These are phyloP conservation scores for Kodamaea plutei DNA, from an alignment of 1,139 yeast species.

Conservation along the genomic window DNA sequence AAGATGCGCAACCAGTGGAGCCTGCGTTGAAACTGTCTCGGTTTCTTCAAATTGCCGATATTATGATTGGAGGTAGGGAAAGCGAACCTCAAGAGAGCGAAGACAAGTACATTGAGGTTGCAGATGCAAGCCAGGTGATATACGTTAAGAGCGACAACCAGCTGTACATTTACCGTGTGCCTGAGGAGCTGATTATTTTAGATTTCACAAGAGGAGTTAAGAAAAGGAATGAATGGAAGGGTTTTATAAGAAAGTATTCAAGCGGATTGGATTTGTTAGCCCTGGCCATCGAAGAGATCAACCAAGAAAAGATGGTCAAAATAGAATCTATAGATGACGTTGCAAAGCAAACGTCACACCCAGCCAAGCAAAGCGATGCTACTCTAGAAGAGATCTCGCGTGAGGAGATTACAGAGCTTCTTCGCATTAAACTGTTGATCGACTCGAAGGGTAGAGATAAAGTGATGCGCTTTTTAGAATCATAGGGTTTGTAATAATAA, in stretches of 20 bases:
- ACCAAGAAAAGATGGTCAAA: constrained; percentile 2
- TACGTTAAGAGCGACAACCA: constrained; percentile 24
- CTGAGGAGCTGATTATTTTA: constrained; percentile 67
- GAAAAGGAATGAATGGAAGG: constrained; percentile 24
- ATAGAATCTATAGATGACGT: too few relatives aligned
- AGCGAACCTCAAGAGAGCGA: constrained; percentile 8
- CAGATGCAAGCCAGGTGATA: constrained; percentile 38
- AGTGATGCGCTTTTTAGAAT: constrained; percentile 52
- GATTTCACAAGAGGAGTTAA: constrained; percentile 62
- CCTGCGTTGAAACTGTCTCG: constrained; percentile 36
- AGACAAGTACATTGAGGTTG: constrained; percentile 19
- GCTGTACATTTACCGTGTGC: constrained; percentile 54
- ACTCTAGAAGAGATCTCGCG: constrained; percentile 14
- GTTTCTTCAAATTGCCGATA: constrained; percentile 43
- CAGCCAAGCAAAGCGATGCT: too few relatives aligned
- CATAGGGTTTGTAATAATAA: constrained; percentile 1
- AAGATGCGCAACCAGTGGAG: constrained; percentile 51
- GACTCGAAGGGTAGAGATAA: constrained; percentile 67
- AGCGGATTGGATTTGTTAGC: constrained; percentile 4
- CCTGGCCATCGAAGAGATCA: constrained; percentile 2
- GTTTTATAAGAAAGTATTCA: constrained; percentile 14
- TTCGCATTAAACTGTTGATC: constrained; percentile 57
- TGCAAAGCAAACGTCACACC: too few relatives aligned
- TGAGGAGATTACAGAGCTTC: constrained; percentile 50
- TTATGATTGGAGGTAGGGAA: constrained; percentile 48